Evolutionary conservation across 176 grass and related monocot genomes (phyloP).

Genomic region (Metroxylon sagu): DNA sequence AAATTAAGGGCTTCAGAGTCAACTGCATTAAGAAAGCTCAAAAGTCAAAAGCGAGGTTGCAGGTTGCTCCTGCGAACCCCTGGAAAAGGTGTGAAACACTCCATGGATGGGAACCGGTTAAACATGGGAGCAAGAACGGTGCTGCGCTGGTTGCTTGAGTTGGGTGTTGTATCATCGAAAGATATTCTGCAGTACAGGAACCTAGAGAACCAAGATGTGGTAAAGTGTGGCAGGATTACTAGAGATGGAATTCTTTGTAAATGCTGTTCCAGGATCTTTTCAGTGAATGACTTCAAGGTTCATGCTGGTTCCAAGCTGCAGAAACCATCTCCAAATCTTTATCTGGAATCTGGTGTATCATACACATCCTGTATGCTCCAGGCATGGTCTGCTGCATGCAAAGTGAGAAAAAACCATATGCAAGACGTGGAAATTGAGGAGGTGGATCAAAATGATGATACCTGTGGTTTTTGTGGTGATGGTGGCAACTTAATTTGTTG

Average conservation of each 20-base stretch:
- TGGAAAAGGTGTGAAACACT: slow-evolving; percentile 50
- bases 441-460: slow-evolving; percentile 84
- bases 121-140: slow-evolving; percentile 76
- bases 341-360: slow-evolving; percentile 80
- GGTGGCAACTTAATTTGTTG: slow-evolving; percentile 95
- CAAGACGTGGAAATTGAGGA: slow-evolving; percentile 38
- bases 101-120: slow-evolving; percentile 52
- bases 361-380: slow-evolving; percentile 79
- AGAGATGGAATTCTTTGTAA: slow-evolving; percentile 81
- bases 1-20: slow-evolving; percentile 14
- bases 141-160: slow-evolving; percentile 90
- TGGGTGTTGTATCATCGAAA: slow-evolving; percentile 70
- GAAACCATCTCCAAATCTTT: slow-evolving; percentile 62
- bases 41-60: slow-evolving; percentile 31
- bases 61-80: slow-evolving; percentile 35
- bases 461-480: slow-evolving; percentile 94
- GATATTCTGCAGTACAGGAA: slow-evolving; percentile 79
- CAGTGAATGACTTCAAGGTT: slow-evolving; percentile 65
- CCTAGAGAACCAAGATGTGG: slow-evolving; percentile 41
- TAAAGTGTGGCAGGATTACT: slow-evolving; percentile 80
- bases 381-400: slow-evolving; percentile 87
- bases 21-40: slow-evolving; percentile 46
- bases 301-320: slow-evolving; percentile 61
- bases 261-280: slow-evolving; percentile 61
- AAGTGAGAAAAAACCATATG: slow-evolving; percentile 47